Evolutionary conservation across 257 asterid species (phyloP), one percentile per base, ranked within the genome.

Genomic region (Lantana camara): DNA sequence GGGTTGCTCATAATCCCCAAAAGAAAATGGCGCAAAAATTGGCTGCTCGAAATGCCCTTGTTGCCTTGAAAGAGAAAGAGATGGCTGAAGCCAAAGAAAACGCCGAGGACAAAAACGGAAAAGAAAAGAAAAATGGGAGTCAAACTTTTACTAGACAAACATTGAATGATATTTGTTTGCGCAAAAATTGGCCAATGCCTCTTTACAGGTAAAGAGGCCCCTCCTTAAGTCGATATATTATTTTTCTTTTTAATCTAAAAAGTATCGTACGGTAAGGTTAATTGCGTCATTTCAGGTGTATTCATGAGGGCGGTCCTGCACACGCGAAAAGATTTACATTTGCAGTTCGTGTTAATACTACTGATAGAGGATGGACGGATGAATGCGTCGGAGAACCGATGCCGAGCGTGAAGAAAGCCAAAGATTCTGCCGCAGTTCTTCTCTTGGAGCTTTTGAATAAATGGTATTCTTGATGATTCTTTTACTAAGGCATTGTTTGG

Each of bases 101-200:
- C n/a, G 83, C 37, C 5, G 88, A 76, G 17, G 84, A 74, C 7
- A 82, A 27, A 27, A 27, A 84, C 13, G 87, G 67, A 30, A 82
- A 81, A 72, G 89, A 81, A 38, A 94, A 78, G 79, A 86, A 83
- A 74, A 90, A 81, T 23, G 86, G 88, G 44, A 79, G 75, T 84
- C 97, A 85, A 42, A 84, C 86, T 24, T 94, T 90, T 73, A 94
- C 99, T 21, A 80, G 99, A 63, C 99, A 94, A 75, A 90, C 99
- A 16, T 75, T 94, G 74, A 94, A 90, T 16, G 99, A 94, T 75
- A 94, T 94, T 37, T 94, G 99, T 59, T 60, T 90, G 74, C 92
- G 97, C 6, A 84, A 85, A 82, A 94, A 90, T 75, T 90, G 99
- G 99, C 96, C 99, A 17, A 88, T 94, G 97, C 99, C 97, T 34